A percentile compares a stretch with the other conserved stretches of the same genome.
These are phyloP conservation scores for Blastocystis sp. DNA, from an alignment of 352 stramenopile species.

Conservation along the genomic window DNA sequence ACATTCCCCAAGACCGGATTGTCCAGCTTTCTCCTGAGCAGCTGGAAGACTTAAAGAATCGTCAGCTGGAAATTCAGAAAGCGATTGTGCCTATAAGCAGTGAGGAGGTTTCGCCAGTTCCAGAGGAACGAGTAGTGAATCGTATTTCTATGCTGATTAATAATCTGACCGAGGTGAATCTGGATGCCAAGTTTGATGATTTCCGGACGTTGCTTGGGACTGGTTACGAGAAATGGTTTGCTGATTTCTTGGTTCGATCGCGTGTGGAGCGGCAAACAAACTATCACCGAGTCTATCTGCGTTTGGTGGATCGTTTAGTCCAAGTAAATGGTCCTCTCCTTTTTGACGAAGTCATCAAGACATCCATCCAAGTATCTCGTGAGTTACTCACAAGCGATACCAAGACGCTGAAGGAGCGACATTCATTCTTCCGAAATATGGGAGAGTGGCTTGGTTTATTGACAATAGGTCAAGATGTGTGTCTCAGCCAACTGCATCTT, in stretches of 20 bases:
- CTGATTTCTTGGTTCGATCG: conserved; percentile 22
- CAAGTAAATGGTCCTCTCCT: neutral
- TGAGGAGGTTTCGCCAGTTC: neutral
- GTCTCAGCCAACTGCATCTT: conserved; percentile 20
- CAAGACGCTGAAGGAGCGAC: neutral
- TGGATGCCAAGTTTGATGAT: neutral
- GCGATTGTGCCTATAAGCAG: neutral
- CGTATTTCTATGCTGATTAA: conserved; percentile 49
- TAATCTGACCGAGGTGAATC: conserved; percentile 6
- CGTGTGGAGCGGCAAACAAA: conserved; percentile 10
- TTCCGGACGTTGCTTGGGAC: neutral
- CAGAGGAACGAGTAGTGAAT: neutral
- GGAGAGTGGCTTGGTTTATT: conserved; percentile 11
- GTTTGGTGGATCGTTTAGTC: neutral
- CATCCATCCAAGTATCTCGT: neutral
- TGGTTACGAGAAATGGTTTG: conserved; percentile 21
- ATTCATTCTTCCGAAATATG: neutral
- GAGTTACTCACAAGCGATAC: neutral
- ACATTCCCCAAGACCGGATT: neutral
- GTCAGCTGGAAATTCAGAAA: neutral
- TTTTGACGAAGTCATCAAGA: neutral
- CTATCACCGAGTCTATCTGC: conserved; percentile 38
- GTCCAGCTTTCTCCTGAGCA: neutral
- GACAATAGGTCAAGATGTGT: neutral
- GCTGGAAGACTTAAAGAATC: neutral